Conservation (phyloP, 1,139 yeast species). For the Yamadazyma diddensiae region DNA sequence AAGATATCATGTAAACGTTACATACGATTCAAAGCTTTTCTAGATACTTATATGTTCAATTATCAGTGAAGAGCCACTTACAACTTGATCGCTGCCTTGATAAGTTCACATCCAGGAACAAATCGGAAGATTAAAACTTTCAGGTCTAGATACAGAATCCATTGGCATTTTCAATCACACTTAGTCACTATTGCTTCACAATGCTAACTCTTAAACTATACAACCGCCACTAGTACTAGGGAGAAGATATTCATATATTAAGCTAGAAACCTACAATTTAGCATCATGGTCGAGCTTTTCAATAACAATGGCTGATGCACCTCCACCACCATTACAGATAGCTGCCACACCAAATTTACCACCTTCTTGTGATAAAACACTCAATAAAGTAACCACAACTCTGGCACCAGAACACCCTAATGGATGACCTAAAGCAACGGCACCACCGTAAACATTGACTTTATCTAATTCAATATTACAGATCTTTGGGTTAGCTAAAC, state of each 20-base stretch:
- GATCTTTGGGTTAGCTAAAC: conserved; percentile 82
- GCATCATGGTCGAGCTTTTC: conserved; percentile 28
- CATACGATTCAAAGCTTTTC: no score
- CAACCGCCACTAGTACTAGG: no score
- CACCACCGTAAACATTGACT: conserved; percentile 96
- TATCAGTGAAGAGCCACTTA: no score
- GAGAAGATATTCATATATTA: no score
- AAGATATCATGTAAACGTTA: no score
- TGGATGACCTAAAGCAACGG: conserved; percentile 97
- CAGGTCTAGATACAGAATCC: no score
- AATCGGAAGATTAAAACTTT: no score
- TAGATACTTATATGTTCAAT: no score
- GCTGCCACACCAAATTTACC: conserved; percentile 94
- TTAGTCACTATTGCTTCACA: conserved; percentile 12
- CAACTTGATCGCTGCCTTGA: no score
- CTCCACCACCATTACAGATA: conserved; percentile 99
- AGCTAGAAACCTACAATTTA: conserved; percentile 18
- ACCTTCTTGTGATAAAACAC: conserved; percentile 72
- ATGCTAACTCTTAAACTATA: no score
- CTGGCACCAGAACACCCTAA: conserved; percentile 98
- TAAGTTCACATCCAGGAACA: no score
- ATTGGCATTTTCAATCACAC: no score
- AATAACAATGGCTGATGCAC: conserved; percentile 61
- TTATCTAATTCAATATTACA: conserved; percentile 62
- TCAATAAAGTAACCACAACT: conserved; percentile 77